Conservation (phyloP, 2,329 filamentous ascomycete species). For the Claviceps pusilla region DNA sequence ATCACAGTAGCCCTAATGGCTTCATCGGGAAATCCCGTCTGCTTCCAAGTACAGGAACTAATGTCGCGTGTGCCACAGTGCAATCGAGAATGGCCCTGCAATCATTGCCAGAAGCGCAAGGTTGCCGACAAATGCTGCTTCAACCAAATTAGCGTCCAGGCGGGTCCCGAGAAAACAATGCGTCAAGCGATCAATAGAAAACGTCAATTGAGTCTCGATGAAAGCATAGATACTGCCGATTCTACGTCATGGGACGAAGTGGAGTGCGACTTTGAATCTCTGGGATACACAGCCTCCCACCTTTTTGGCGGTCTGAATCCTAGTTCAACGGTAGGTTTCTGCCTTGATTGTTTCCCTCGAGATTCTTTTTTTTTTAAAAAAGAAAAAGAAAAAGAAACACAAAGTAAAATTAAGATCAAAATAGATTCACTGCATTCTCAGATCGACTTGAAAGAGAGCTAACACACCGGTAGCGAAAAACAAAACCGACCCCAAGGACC, state of each 20-base stretch:
- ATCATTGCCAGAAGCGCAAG: constrained; percentile 25
- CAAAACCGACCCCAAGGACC: constrained; percentile 7
- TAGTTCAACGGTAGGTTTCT: background rate
- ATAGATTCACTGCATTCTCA: background rate
- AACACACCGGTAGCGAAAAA: constrained; percentile 6
- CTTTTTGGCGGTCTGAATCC: constrained; percentile 14
- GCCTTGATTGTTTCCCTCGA: background rate
- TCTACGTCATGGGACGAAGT: constrained; percentile 13
- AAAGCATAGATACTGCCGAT: constrained; percentile 7
- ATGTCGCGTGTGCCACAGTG: constrained; percentile 13
- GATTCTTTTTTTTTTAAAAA: too few relatives aligned
- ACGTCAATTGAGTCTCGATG: constrained; percentile 10
- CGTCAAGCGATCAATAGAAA: constrained; percentile 11
- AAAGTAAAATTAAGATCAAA: too few relatives aligned
- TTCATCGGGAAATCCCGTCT: background rate
- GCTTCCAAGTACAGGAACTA: background rate
- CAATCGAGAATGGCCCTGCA: constrained; percentile 25
- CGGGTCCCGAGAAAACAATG: constrained; percentile 11
- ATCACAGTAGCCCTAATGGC: background rate
- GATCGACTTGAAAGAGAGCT: background rate
- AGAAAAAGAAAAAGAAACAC: too few relatives aligned
- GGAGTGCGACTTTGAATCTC: constrained; percentile 16
- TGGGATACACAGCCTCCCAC: constrained; percentile 22
- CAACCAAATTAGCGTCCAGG: constrained; percentile 9
- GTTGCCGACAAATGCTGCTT: constrained; percentile 23